These are phyloP conservation scores for Saccharum spontaneum DNA, from an alignment of 176 grass and related monocot species.

Conservation along the genomic window DNA sequence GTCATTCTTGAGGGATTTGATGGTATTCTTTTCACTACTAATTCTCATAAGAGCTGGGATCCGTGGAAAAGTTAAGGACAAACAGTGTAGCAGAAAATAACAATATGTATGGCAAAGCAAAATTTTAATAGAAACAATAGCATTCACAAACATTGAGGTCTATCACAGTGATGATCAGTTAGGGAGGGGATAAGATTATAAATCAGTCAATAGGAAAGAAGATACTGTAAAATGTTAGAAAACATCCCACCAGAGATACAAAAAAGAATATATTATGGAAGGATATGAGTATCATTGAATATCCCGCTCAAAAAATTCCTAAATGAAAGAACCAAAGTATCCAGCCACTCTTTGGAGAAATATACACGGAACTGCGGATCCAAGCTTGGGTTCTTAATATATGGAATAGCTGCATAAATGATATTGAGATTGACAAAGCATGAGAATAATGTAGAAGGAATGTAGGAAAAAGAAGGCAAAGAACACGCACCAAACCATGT, in stretches of 20 bases:
- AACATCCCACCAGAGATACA: constrained; percentile 6
- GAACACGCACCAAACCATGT: constrained; percentile 80
- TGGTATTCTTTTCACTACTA: constrained; percentile 85
- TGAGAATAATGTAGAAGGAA: constrained; percentile 28
- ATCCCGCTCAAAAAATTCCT: constrained; percentile 85
- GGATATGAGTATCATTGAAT: constrained; percentile 98
- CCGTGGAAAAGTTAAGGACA: constrained; percentile 75
- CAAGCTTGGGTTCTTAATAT: constrained; percentile 77
- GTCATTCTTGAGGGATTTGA: constrained; percentile 82
- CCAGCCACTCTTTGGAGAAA: constrained; percentile 95
- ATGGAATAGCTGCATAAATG: constrained; percentile 86
- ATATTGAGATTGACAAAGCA: constrained; percentile 33
- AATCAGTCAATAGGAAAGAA: not conserved
- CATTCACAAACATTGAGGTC: not conserved
- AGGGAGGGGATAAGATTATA: not conserved
- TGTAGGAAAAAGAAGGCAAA: constrained; percentile 15
- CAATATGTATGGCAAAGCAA: constrained; percentile 12
- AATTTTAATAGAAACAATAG: constrained; percentile 5
- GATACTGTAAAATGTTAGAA: not conserved
- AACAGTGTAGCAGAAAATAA: constrained; percentile 27
- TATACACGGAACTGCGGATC: constrained; percentile 94
- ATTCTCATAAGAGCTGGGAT: constrained; percentile 86
- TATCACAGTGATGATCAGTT: not conserved
- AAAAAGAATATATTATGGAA: constrained; percentile 28
- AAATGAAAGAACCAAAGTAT: constrained; percentile 81